Conservation (phyloP, 441 rosid species). For the Biscutella laevigata region DNA sequence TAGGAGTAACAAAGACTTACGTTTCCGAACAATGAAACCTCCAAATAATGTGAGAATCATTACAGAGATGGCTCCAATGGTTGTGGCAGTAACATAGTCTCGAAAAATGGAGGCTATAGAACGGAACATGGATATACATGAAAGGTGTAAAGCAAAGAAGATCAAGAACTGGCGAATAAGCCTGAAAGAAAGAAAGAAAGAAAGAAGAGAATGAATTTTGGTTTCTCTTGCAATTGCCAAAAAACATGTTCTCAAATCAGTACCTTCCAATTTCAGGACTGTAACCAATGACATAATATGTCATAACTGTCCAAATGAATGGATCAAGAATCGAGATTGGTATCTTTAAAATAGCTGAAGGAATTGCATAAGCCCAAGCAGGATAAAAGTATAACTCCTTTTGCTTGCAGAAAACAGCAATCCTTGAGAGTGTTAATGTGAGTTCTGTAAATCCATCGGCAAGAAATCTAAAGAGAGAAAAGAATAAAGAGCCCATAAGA, state of each 20-base stretch:
- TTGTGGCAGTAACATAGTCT: slow-evolving; percentile 34
- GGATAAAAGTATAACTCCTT: slow-evolving; percentile 41
- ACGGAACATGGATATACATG: slow-evolving; percentile 48
- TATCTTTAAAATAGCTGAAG: slow-evolving; percentile 42
- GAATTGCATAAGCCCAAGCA: slow-evolving; percentile 57
- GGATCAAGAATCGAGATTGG: slow-evolving; percentile 51
- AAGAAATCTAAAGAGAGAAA: slow-evolving; percentile 37
- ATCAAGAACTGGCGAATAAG: slow-evolving; percentile 39
- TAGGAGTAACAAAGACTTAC: slow-evolving; percentile 23
- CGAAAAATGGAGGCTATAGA: slow-evolving; percentile 40
- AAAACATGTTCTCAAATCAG: not conserved
- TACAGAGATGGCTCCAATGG: slow-evolving; percentile 19
- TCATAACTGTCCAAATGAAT: slow-evolving; percentile 45
- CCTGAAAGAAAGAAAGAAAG: slow-evolving; percentile 16
- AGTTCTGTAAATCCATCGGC: slow-evolving; percentile 51
- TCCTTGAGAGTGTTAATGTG: slow-evolving; percentile 38
- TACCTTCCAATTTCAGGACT: slow-evolving; percentile 23
- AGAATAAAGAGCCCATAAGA: slow-evolving; percentile 47
- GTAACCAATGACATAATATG: slow-evolving; percentile 60
- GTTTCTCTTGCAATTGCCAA: not conserved
- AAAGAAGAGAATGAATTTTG: not conserved
- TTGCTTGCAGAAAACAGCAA: slow-evolving; percentile 51
- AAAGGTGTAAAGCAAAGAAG: slow-evolving; percentile 46
- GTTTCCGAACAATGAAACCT: slow-evolving; percentile 42
- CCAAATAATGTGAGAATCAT: slow-evolving; percentile 36